These are phyloP conservation scores for Sporothrix pseudoabietina DNA, from an alignment of 2,329 filamentous ascomycete species.

Conservation along the genomic window DNA sequence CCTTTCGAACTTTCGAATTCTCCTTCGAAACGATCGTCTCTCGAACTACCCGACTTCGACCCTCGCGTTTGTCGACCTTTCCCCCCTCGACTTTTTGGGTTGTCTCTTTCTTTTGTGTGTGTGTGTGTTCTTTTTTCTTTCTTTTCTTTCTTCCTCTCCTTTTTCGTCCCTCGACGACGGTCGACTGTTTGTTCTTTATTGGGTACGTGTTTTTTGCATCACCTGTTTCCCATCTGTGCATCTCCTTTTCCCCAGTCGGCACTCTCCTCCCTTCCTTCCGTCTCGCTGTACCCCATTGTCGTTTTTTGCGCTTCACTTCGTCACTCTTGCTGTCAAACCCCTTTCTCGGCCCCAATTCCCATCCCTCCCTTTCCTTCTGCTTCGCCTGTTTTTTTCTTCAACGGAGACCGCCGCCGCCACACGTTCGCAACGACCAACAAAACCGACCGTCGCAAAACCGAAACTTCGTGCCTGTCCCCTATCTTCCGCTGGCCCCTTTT, in stretches of 20 bases:
- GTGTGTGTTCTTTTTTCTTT: slow-evolving; percentile 16
- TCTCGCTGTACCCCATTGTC: neutral
- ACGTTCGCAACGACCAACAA: neutral
- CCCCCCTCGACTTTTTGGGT: slow-evolving; percentile 16
- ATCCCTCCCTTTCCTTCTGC: slow-evolving; percentile 4
- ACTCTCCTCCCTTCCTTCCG: neutral
- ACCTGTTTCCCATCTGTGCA: neutral
- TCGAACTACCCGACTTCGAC: slow-evolving; percentile 14
- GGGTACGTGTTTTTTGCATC: slow-evolving; percentile 25
- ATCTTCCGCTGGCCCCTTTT: neutral
- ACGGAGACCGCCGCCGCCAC: neutral
- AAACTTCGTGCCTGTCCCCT: neutral
- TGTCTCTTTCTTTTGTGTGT: slow-evolving; percentile 25
- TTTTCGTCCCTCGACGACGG: slow-evolving; percentile 8
- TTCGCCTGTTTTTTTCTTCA: neutral
- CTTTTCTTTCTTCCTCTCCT: slow-evolving; percentile 2
- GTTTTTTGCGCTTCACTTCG: too few species aligned
- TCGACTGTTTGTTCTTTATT: slow-evolving; percentile 29
- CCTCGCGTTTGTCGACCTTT: slow-evolving; percentile 4
- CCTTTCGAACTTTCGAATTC: neutral
- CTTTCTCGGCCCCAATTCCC: slow-evolving; percentile 1
- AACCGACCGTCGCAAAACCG: neutral
- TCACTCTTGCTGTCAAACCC: neutral
- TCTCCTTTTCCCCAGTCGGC: slow-evolving; percentile 4
- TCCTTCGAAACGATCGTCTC: slow-evolving; percentile 10